phyloP scores from a whole-genome alignment of 2,329 filamentous ascomycete genomes.

The Beauveria rudraprayagi region DNA sequence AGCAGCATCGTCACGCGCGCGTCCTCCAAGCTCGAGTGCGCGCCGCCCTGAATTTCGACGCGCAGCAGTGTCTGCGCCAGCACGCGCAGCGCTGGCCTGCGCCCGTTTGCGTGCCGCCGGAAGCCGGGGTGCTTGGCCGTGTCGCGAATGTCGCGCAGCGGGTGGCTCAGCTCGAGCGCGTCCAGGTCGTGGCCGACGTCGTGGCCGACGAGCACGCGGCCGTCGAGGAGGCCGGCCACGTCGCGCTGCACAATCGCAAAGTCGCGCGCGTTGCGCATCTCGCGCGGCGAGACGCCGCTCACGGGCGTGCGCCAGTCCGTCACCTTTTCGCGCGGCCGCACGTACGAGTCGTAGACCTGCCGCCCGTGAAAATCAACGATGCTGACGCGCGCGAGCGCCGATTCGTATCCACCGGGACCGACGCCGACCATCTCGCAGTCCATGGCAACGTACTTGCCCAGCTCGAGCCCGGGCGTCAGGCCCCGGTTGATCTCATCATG shows the following conservation, averaged over 20 bases:
- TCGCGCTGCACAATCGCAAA: slow-evolving; percentile 72
- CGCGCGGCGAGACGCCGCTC: slow-evolving; percentile 68
- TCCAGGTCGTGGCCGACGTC: slow-evolving; percentile 73
- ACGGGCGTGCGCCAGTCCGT: slow-evolving; percentile 86
- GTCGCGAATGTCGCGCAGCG: slow-evolving; percentile 71
- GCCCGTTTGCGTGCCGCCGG: slow-evolving; percentile 57
- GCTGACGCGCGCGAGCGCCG: slow-evolving; percentile 77
- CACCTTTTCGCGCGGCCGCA: slow-evolving; percentile 67
- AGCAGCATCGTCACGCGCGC: slow-evolving; percentile 85
- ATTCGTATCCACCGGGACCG: slow-evolving; percentile 59
- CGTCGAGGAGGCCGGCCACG: slow-evolving; percentile 60
- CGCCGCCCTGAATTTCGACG: slow-evolving; percentile 54
- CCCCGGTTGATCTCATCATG: slow-evolving; percentile 56
- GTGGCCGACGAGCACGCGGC: slow-evolving; percentile 72
- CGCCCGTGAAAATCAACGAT: slow-evolving; percentile 89
- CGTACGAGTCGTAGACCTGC: slow-evolving; percentile 91
- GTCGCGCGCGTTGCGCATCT: slow-evolving; percentile 60
- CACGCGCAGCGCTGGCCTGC: slow-evolving; percentile 57
- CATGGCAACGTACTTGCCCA: slow-evolving; percentile 85
- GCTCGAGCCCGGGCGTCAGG: slow-evolving; percentile 50
- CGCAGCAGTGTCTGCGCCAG: slow-evolving; percentile 50
- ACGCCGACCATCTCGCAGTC: slow-evolving; percentile 99
- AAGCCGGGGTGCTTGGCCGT: slow-evolving; percentile 74
- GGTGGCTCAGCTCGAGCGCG: slow-evolving; percentile 70
- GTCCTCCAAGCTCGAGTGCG: slow-evolving; percentile 66